Conservation (phyloP, 345 rosid species). For the Gossypium turneri region DNA sequence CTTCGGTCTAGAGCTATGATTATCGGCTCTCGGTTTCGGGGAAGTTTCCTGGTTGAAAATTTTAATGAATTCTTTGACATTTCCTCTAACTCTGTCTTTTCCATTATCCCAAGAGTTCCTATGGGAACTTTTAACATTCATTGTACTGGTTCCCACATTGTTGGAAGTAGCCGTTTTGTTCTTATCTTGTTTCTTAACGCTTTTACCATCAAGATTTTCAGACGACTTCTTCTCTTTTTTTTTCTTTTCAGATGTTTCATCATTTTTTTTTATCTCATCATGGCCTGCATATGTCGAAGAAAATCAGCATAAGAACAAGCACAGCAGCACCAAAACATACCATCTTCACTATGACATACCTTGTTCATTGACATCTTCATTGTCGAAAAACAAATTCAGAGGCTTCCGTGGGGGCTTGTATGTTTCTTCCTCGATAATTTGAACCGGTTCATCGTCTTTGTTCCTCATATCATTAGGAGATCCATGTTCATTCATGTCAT, state of each 20-base stretch:
- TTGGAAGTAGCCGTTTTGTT: conserved; percentile 2
- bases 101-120: conserved; percentile 17
- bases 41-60: conserved; percentile 62
- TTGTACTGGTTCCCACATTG: conserved; percentile 24
- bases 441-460: background rate
- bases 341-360: conserved; percentile 27
- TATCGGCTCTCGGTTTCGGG: conserved; percentile 25
- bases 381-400: conserved; percentile 23
- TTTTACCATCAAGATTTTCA: conserved; percentile 32
- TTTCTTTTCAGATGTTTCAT: conserved; percentile 33
- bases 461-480: conserved; percentile 3
- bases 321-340: conserved; percentile 9
- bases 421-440: background rate
- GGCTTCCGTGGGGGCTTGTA: conserved; percentile 30
- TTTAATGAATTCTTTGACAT: conserved; percentile 71
- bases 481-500: conserved; percentile 13
- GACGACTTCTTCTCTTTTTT: conserved; percentile 25
- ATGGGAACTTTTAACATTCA: conserved; percentile 24
- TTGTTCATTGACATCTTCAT: conserved; percentile 22
- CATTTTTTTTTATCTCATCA: conserved; percentile 20
- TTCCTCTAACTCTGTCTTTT: conserved; percentile 47
- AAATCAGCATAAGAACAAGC: background rate
- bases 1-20: conserved; percentile 40
- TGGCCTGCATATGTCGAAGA: conserved; percentile 33
- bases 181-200: conserved; percentile 29